These are phyloP conservation scores for Claviceps sp. DNA, from an alignment of 2,329 filamentous ascomycete genomes.

Conservation along the genomic window DNA sequence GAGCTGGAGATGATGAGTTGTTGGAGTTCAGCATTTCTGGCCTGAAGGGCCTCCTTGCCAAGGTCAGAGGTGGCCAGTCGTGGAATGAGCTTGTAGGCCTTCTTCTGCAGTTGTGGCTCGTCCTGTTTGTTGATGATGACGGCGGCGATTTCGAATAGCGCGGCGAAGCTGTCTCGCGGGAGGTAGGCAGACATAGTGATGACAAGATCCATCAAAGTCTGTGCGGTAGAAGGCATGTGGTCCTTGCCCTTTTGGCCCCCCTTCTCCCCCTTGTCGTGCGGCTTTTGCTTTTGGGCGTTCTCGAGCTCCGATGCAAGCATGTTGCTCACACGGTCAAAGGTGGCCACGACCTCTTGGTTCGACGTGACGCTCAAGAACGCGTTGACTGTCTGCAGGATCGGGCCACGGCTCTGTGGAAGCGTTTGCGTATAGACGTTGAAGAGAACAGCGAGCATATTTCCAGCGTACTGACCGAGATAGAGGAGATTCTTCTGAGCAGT, in stretches of 20 bases:
- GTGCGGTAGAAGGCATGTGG: constrained; percentile 80
- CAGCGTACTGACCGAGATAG: constrained; percentile 67
- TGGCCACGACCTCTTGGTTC: constrained; percentile 64
- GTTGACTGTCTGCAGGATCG: constrained; percentile 89
- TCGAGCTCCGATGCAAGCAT: constrained; percentile 66
- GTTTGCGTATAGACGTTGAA: constrained; percentile 99
- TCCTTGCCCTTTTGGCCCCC: constrained; percentile 44
- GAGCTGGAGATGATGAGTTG: constrained; percentile 64
- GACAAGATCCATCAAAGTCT: constrained; percentile 92
- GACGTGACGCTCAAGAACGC: constrained; percentile 84
- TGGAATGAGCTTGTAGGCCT: constrained; percentile 95
- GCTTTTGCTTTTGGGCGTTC: constrained; percentile 36
- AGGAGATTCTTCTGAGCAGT: constrained; percentile 66
- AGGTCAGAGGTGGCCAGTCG: constrained; percentile 70
- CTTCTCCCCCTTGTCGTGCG: constrained; percentile 53
- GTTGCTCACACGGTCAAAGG: constrained; percentile 73
- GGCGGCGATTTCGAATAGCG: constrained; percentile 76
- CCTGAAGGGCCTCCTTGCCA: constrained; percentile 61
- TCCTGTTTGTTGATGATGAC: constrained; percentile 68
- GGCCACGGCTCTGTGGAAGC: constrained; percentile 78
- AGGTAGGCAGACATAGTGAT: constrained; percentile 94
- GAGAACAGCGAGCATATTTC: constrained; percentile 87
- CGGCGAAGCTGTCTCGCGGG: constrained; percentile 69
- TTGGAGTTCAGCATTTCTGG: constrained; percentile 69
- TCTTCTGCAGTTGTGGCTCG: constrained; percentile 93